phyloP scores from a whole-genome alignment of 2,329 filamentous ascomycete species.

The Cadophora sp. region DNA sequence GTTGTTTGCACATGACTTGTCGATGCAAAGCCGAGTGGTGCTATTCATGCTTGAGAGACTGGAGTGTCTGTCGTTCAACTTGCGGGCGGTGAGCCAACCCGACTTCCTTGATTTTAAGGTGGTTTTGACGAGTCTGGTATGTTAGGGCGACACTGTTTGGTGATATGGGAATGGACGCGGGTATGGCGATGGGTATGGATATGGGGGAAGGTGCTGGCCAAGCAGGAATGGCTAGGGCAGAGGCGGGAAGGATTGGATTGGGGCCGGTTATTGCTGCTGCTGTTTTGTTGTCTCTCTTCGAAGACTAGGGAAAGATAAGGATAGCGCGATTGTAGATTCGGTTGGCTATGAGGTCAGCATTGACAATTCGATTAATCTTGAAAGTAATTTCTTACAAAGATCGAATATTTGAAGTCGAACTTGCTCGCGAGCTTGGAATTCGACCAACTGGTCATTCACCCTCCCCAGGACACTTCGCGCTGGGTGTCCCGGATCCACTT shows the following conservation, averaged over 20 bases:
- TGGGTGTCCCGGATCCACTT: not conserved
- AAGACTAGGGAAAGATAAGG: not conserved
- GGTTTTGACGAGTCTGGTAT: constrained; percentile 16
- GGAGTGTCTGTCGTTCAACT: constrained; percentile 26
- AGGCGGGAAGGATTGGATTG: not conserved
- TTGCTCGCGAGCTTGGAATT: not conserved
- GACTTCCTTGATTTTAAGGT: not conserved
- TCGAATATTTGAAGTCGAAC: not conserved
- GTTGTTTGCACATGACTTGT: constrained; percentile 44
- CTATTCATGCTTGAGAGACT: constrained; percentile 38
- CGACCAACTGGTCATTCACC: not conserved
- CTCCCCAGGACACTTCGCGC: not conserved
- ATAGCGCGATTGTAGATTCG: no score
- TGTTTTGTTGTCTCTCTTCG: constrained; percentile 12
- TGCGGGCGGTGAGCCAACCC: constrained; percentile 3
- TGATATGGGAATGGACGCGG: not conserved
- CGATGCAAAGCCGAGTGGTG: constrained; percentile 40
- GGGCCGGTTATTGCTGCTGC: constrained; percentile 13
- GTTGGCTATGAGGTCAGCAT: no score
- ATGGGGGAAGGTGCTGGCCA: not conserved
- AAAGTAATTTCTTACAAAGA: not conserved
- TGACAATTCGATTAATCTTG: no score
- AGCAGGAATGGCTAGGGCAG: not conserved
- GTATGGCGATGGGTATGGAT: not conserved
- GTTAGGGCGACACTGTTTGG: constrained; percentile 1